phyloP scores from a whole-genome alignment of 176 grass and related monocot species.

The Oryza rufipogon region DNA sequence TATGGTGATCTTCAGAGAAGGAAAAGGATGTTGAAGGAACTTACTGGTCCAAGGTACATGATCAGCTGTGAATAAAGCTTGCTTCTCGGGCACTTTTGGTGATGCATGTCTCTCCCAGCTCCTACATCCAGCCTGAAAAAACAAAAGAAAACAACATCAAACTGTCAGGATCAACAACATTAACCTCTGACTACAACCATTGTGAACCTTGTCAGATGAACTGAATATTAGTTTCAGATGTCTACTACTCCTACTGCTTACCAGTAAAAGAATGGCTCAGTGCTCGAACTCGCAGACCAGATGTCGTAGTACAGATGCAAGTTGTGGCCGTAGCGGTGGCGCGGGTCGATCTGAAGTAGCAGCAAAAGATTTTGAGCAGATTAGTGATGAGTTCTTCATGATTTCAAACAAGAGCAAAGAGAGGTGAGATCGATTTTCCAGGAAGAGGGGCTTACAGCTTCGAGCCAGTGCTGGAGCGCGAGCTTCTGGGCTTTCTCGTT shows the following conservation, averaged over 20 bases:
- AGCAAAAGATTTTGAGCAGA: neutral
- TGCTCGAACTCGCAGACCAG: constrained; percentile 88
- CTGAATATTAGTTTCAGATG: neutral
- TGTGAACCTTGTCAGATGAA: neutral
- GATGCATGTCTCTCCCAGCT: constrained; percentile 59
- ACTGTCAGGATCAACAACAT: too few relatives aligned
- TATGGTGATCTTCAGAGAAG: neutral
- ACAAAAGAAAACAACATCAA: neutral
- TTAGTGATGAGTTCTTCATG: neutral
- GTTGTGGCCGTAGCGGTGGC: constrained; percentile 96
- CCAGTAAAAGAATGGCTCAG: constrained; percentile 96
- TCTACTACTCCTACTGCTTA: constrained; percentile 24
- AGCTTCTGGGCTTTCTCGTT: constrained; percentile 93
- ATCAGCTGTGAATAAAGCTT: constrained; percentile 80
- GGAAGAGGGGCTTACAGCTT: constrained; percentile 59
- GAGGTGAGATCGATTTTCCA: too few relatives aligned
- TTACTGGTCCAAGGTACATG: constrained; percentile 87
- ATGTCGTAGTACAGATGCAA: constrained; percentile 91
- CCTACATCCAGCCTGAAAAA: constrained; percentile 71
- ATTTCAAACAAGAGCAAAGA: neutral
- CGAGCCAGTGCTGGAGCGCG: constrained; percentile 92
- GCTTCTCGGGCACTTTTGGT: constrained; percentile 68
- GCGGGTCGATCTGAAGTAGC: constrained; percentile 77
- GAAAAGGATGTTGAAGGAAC: constrained; percentile 23
- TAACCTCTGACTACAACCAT: neutral